These are phyloP conservation scores for Vararia minispora DNA, from an alignment of 768 basidiomycete genomes.

Conservation along the genomic window DNA sequence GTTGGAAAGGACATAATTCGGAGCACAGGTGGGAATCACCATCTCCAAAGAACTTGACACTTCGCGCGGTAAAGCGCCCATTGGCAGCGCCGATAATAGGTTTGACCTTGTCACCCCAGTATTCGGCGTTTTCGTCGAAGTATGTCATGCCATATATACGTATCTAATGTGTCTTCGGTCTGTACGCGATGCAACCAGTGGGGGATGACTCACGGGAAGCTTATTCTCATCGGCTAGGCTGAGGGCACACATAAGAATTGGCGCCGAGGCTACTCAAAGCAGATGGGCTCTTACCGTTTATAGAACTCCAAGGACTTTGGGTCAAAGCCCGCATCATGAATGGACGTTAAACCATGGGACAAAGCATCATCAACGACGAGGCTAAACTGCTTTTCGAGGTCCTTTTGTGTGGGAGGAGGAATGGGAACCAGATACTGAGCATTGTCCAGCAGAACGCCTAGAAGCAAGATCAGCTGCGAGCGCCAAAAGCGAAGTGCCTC, in stretches of 20 bases:
- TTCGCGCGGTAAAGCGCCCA: conserved; percentile 56
- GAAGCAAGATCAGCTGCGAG: conserved; percentile 2
- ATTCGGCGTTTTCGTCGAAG: conserved; percentile 53
- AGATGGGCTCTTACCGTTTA: conserved; percentile 36
- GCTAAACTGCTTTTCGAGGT: conserved; percentile 50
- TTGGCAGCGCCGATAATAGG: conserved; percentile 48
- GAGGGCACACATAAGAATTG: conserved; percentile 3
- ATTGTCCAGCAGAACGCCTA: conserved; percentile 76
- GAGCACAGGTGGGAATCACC: conserved; percentile 25
- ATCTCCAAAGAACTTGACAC: conserved; percentile 73
- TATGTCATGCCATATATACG: conserved; percentile 71
- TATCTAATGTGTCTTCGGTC: conserved; percentile 30
- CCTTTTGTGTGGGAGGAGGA: conserved; percentile 51
- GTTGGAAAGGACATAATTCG: conserved; percentile 1
- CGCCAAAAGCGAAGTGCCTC: conserved; percentile 2
- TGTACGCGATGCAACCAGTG: neutral
- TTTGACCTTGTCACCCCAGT: conserved; percentile 59
- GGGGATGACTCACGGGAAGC: conserved; percentile 39
- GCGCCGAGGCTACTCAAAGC: conserved; percentile 3
- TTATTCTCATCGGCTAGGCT: conserved; percentile 52
- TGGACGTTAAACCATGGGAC: conserved; percentile 61
- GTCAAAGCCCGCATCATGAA: conserved; percentile 78
- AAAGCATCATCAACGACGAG: conserved; percentile 59
- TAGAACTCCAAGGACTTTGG: conserved; percentile 68
- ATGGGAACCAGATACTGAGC: conserved; percentile 66